These are phyloP conservation scores for Austropuccinia psidii DNA, from an alignment of 1,284 basidiomycete genomes.

Conservation along the genomic window DNA sequence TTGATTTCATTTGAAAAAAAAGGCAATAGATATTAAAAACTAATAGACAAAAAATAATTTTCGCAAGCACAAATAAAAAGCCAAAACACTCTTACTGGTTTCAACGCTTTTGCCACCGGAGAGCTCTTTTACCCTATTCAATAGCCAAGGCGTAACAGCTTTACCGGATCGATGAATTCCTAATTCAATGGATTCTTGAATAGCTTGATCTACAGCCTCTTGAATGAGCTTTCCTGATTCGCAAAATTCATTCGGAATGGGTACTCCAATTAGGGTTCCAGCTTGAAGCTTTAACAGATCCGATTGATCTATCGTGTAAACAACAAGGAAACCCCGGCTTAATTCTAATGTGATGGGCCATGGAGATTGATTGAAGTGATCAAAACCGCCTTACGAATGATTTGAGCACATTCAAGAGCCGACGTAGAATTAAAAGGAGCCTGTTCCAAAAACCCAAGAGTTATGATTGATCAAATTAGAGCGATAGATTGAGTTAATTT, in stretches of 20 bases:
- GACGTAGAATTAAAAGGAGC: conserved; percentile 22
- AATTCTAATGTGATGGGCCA: conserved; percentile 55
- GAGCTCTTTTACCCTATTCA: conserved; percentile 73
- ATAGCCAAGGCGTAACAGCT: conserved; percentile 89
- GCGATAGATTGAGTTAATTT: conserved; percentile 64
- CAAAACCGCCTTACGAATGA: conserved; percentile 10
- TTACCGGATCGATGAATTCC: conserved; percentile 78
- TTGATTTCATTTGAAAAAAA: background rate
- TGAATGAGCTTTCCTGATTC: conserved; percentile 64
- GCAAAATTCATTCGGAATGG: conserved; percentile 74
- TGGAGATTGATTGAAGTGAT: conserved; percentile 4
- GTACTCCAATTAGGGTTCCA: conserved; percentile 65
- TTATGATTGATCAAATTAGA: background rate
- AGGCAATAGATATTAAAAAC: background rate
- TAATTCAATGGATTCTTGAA: conserved; percentile 70
- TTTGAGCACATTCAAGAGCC: conserved; percentile 14
- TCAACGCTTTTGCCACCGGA: conserved; percentile 65
- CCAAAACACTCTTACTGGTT: conserved; percentile 55
- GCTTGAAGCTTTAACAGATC: background rate
- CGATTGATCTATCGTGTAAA: conserved; percentile 45
- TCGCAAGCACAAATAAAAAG: background rate
- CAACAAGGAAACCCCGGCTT: conserved; percentile 53
- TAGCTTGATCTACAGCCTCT: conserved; percentile 71
- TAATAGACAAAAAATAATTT: background rate
- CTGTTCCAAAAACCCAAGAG: background rate